Evolutionary conservation across 2,329 filamentous ascomycete species (phyloP).

Genomic region (Pseudocercospora musae): DNA sequence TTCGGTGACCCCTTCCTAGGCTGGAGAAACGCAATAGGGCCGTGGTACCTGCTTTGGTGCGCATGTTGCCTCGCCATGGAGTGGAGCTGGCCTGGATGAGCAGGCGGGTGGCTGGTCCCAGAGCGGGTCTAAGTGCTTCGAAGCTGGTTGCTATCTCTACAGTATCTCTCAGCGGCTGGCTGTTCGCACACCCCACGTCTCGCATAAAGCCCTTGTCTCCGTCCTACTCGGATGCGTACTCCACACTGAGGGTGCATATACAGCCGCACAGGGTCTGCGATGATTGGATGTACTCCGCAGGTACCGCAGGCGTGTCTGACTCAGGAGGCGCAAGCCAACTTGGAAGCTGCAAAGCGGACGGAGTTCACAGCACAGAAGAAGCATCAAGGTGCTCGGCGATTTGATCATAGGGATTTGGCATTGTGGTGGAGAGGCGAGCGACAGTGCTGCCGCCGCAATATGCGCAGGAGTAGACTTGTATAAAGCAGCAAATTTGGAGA

Average conservation of each 20-base stretch:
- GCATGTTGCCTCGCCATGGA: neutral
- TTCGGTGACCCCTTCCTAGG: neutral
- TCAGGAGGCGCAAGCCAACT: conserved; percentile 5
- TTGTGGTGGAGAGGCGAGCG: neutral
- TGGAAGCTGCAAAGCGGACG: neutral
- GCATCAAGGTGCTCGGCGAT: conserved; percentile 5
- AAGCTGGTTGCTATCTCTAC: neutral
- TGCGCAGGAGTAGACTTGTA: too few species aligned
- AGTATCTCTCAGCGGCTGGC: neutral
- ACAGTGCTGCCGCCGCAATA: neutral
- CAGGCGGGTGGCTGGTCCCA: neutral
- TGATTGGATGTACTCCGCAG: conserved; percentile 7
- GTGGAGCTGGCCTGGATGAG: neutral
- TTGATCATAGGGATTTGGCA: too few species aligned
- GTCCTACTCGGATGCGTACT: neutral
- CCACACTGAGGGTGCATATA: conserved; percentile 5
- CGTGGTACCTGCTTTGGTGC: conserved; percentile 2
- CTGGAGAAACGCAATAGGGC: neutral
- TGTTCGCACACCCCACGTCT: neutral
- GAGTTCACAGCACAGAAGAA: neutral
- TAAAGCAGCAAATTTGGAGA: neutral
- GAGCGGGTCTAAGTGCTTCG: neutral
- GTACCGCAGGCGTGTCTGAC: conserved; percentile 5
- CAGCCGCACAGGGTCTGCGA: neutral
- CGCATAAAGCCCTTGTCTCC: neutral